Conservation (phyloP, 805 yeast genomes). For the Myxozyma sirexii region DNA sequence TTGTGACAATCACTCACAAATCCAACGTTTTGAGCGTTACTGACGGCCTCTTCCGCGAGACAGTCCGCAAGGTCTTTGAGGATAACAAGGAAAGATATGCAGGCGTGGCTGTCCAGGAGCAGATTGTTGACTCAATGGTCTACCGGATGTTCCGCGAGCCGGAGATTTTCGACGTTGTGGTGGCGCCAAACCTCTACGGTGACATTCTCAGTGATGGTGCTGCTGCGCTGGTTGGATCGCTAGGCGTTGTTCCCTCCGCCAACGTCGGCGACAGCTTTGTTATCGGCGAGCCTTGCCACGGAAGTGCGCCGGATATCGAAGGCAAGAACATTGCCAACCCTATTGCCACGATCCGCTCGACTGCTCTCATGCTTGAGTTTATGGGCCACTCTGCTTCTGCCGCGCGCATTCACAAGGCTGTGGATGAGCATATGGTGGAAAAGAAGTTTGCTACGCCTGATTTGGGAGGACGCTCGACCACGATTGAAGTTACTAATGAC, state of each 20-base stretch:
- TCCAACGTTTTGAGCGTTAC: constrained; percentile 90
- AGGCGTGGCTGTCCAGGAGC: constrained; percentile 75
- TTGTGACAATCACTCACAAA: constrained; percentile 92
- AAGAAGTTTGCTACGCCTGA: constrained; percentile 86
- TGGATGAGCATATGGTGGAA: constrained; percentile 86
- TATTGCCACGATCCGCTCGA: constrained; percentile 95
- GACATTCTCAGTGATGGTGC: constrained; percentile 97
- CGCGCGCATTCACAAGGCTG: constrained; percentile 88
- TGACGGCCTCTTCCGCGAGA: constrained; percentile 96
- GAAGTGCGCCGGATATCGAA: constrained; percentile 98
- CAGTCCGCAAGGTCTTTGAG: constrained; percentile 63
- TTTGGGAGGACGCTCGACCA: constrained; percentile 85
- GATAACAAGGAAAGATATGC: constrained; percentile 57
- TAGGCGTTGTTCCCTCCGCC: constrained; percentile 97
- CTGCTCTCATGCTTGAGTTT: constrained; percentile 96
- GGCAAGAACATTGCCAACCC: constrained; percentile 82
- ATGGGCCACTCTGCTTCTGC: constrained; percentile 91
- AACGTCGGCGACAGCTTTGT: constrained; percentile 96
- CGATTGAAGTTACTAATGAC: constrained; percentile 85
- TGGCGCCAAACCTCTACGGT: constrained; percentile 98
- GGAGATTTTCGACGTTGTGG: constrained; percentile 94
- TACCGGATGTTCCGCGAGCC: constrained; percentile 99
- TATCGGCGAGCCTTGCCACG: constrained; percentile 99
- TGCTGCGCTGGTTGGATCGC: constrained; percentile 95
- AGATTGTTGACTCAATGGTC: constrained; percentile 98